Evolutionary conservation across 2,329 filamentous ascomycete genomes (phyloP).

Genomic region (Monosporascus sp.): DNA sequence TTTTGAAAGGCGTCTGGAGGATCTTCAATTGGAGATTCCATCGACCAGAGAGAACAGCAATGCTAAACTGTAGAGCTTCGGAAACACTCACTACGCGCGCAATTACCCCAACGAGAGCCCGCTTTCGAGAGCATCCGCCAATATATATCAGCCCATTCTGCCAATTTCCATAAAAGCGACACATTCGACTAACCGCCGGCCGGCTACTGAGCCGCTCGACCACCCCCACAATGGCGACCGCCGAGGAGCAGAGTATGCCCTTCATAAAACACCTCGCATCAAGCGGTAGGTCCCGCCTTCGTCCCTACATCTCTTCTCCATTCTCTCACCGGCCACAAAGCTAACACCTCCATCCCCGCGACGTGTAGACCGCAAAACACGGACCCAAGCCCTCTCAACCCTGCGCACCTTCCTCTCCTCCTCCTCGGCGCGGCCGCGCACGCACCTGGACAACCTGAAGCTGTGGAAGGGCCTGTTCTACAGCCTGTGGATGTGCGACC

Average conservation of each 20-base stretch:
- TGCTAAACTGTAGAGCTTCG: too few species aligned
- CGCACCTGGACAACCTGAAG: conserved; percentile 70
- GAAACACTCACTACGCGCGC: too few species aligned
- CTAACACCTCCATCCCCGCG: background rate
- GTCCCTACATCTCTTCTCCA: background rate
- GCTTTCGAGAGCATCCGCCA: too few species aligned
- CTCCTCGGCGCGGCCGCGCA: conserved; percentile 46
- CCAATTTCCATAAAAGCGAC: too few species aligned
- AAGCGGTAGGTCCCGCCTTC: conserved; percentile 56
- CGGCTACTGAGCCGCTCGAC: background rate
- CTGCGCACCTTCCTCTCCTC: conserved; percentile 72
- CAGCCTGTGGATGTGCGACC: conserved; percentile 90
- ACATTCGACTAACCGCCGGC: too few species aligned
- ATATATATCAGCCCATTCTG: too few species aligned
- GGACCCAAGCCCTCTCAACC: conserved; percentile 70
- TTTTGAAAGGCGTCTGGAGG: background rate
- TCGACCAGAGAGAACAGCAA: background rate
- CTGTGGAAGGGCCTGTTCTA: conserved; percentile 95
- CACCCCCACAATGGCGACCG: conserved; percentile 24
- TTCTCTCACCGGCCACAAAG: background rate
- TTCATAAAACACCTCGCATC: conserved; percentile 82
- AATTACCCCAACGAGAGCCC: too few species aligned
- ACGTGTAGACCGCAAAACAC: conserved; percentile 64
- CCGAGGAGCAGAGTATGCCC: conserved; percentile 51
- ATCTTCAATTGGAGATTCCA: background rate